Evolutionary conservation across 2,329 filamentous ascomycete species (phyloP).

Genomic region (Gyromitra esculenta): DNA sequence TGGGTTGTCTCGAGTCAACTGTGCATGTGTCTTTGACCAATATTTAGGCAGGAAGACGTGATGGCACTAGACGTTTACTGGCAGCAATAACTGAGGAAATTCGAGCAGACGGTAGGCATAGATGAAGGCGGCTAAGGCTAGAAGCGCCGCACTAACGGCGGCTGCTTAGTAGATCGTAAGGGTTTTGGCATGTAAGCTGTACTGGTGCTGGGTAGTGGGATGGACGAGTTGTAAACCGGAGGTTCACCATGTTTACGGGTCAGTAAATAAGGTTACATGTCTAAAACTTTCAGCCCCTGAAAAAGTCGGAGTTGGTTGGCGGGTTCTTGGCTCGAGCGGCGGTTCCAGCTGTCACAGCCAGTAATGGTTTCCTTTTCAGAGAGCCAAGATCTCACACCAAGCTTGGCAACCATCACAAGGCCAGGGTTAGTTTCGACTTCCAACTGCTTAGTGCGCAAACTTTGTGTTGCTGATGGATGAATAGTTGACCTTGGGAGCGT

Average conservation of each 20-base stretch:
- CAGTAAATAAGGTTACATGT: neutral
- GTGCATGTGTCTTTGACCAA: neutral
- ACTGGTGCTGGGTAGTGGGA: too few relatives aligned
- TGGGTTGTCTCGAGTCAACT: neutral
- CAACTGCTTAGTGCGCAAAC: neutral
- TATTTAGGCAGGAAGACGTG: neutral
- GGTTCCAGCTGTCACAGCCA: constrained; percentile 14
- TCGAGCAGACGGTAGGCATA: neutral
- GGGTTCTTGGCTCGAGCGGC: constrained; percentile 19
- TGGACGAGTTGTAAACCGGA: too few relatives aligned
- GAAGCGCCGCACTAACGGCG: neutral
- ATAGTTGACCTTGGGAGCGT: neutral
- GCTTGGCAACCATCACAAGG: neutral
- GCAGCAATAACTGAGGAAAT: neutral
- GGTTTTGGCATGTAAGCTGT: constrained; percentile 1
- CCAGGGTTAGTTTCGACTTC: constrained; percentile 16
- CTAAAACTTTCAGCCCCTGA: constrained; percentile 7
- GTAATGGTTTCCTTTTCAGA: constrained; percentile 3
- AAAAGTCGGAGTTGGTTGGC: constrained; percentile 17
- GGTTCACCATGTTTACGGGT: too few relatives aligned
- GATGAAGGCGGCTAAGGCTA: neutral
- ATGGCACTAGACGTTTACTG: neutral
- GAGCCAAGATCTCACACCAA: neutral
- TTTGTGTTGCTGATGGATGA: neutral
- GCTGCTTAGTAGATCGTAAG: neutral